Evolutionary conservation across 202 grass and related monocot genomes (phyloP).

Genomic region (Schoenoplectus tabernaemontani): DNA sequence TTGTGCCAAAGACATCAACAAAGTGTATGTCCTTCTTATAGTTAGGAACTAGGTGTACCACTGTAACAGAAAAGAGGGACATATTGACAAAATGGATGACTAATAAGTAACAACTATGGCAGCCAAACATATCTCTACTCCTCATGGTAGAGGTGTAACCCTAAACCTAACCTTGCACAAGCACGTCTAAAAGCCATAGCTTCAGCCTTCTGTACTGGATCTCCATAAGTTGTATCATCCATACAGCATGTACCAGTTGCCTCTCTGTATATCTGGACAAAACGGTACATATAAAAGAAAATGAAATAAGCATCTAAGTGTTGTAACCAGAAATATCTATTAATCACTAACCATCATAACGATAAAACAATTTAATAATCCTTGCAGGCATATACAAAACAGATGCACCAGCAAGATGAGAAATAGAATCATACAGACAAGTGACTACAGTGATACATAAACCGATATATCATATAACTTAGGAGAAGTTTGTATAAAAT

Average conservation of each 20-base stretch:
- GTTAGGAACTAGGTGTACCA: not conserved
- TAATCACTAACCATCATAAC: not conserved
- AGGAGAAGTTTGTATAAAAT: not conserved
- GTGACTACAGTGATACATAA: no score
- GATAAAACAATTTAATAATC: not conserved
- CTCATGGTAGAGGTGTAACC: conserved; percentile 95
- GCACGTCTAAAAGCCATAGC: conserved; percentile 93
- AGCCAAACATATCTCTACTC: conserved; percentile 24
- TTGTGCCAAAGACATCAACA: not conserved
- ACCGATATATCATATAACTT: not conserved
- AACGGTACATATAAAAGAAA: not conserved
- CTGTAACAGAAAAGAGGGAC: conserved; percentile 20
- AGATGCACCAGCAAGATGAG: not conserved
- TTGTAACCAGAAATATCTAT: not conserved
- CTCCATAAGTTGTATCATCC: conserved; percentile 54
- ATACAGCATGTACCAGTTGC: conserved; percentile 72
- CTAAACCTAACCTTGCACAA: conserved; percentile 90
- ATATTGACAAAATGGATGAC: conserved; percentile 15
- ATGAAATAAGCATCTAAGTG: not conserved
- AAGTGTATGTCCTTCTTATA: not conserved
- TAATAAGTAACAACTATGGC: not conserved
- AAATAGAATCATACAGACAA: not conserved
- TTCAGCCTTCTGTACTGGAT: conserved; percentile 97
- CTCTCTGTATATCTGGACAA: conserved; percentile 72
- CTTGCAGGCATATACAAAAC: not conserved